Percentiles rank a stretch among this genome's conserved stretches.
These are phyloP conservation scores for Anthracocystis walkeri DNA, from an alignment of 1,284 basidiomycete genomes.

Conservation along the genomic window DNA sequence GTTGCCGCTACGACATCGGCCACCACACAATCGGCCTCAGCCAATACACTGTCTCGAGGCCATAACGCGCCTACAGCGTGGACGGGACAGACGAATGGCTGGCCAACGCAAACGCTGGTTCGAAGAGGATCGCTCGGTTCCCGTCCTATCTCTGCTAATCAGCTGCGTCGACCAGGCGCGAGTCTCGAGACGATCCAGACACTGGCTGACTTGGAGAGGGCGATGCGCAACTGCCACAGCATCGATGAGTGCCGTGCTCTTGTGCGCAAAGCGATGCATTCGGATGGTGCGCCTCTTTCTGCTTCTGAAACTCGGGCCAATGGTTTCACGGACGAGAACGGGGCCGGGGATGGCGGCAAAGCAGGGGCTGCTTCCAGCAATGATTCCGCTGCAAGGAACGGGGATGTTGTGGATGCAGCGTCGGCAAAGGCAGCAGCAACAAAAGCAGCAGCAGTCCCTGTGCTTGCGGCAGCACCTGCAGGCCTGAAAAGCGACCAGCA, in stretches of 20 bases:
- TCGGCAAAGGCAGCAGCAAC: background rate
- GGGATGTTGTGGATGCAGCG: background rate
- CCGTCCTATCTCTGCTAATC: slow-evolving; percentile 14
- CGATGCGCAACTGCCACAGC: slow-evolving; percentile 52
- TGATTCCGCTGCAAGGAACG: slow-evolving; percentile 3
- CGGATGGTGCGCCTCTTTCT: slow-evolving; percentile 19
- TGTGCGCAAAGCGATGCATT: slow-evolving; percentile 51
- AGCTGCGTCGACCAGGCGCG: slow-evolving; percentile 15
- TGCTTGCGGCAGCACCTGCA: too few species aligned
- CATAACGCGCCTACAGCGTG: slow-evolving; percentile 33
- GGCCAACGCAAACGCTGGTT: slow-evolving; percentile 13
- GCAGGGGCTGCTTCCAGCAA: background rate
- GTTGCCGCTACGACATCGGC: slow-evolving; percentile 6
- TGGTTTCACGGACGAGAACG: slow-evolving; percentile 16
- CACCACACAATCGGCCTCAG: slow-evolving; percentile 5
- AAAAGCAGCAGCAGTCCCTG: background rate
- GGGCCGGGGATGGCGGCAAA: background rate
- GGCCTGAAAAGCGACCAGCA: too few species aligned
- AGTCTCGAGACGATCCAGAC: slow-evolving; percentile 37
- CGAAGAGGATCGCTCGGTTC: slow-evolving; percentile 31
- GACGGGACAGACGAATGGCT: slow-evolving; percentile 14
- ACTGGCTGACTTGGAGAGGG: slow-evolving; percentile 52
- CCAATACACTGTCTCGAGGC: slow-evolving; percentile 4
- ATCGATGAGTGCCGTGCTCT: slow-evolving; percentile 60
- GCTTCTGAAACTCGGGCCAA: slow-evolving; percentile 7